Base-by-base conservation (phyloP, 768 basidiomycete genomes). In the Austroboletus eburneus region DNA sequence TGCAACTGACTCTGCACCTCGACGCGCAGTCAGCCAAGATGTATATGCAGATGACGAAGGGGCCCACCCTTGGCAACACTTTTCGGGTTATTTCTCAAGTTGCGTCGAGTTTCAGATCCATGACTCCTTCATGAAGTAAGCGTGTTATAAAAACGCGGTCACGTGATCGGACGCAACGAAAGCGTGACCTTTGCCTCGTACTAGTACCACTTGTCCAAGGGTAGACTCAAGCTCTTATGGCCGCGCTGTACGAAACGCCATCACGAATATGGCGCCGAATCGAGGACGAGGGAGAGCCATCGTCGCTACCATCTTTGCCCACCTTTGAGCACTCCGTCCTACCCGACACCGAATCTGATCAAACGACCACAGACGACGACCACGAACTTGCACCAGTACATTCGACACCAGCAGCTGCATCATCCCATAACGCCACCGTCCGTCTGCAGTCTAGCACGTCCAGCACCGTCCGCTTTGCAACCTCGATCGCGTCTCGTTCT, bases 251-350 rank as follows among this genome's bases (percentile, higher is more conserved):
- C 22, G 89, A 92, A 66, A 92, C 89, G 14, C 89, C 89, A 1
- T 91, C 90, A 21, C 75, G 88, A 36, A 82, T 92, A 58, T 87
- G 84, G 85, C 77, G 89, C 23, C 78, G 90, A 38, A 90, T 92
- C 42, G 80, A 91, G 63, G 84, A 89, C 55, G 79, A 81, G 49
- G 66, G 72, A 52, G 87, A 89, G 52, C 85, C 91, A 73, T 85
- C 90, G 9, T 91, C 89, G 24, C 70, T 92, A 3, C 89, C 89
- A 2, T 87, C 87, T 3, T 65, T 91, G 12, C 85, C 87, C 7
- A 72, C 59, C 2, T 83, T 86, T 57, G 87, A 90, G 24, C 79
- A 85, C 55, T 84, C 82, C 17, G 70, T 62, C 4, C 70, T 71
- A 46, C 66, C 62, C 22, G 69, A 72, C 41, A 59, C 62, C 30